A percentile compares a stretch with the other conserved stretches of the same genome.
Evolutionary conservation across 2,329 filamentous ascomycete genomes (phyloP).

Genomic region (Botryotinia globosa): DNA sequence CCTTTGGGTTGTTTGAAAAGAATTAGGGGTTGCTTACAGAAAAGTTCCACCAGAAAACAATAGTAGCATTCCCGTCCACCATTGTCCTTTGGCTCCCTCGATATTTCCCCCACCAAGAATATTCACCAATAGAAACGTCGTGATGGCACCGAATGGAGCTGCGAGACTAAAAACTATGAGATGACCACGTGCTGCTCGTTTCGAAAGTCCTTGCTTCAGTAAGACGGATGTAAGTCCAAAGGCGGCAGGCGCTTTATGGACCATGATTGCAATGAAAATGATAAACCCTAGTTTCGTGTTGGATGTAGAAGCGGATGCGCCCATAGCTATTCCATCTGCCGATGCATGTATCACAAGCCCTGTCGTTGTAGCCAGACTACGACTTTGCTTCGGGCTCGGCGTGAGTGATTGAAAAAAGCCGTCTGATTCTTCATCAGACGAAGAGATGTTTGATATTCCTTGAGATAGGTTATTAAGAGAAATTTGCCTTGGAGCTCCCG

Average conservation of each 20-base stretch:
- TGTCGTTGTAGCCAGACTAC: conserved; percentile 77
- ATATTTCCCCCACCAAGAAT: conserved; percentile 63
- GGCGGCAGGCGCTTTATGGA: conserved; percentile 93
- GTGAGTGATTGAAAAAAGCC: conserved; percentile 58
- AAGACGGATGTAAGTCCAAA: conserved; percentile 91
- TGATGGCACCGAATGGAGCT: conserved; percentile 79
- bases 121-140: conserved; percentile 77
- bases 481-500: conserved; percentile 75
- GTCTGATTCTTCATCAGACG: conserved; percentile 52
- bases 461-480: conserved; percentile 77
- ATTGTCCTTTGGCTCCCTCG: conserved; percentile 56
- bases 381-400: conserved; percentile 56
- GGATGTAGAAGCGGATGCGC: conserved; percentile 75
- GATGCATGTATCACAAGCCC: conserved; percentile 95
- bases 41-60: conserved; percentile 97
- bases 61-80: conserved; percentile 88
- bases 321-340: conserved; percentile 93
- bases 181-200: conserved; percentile 78
- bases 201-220: conserved; percentile 86
- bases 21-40: conserved; percentile 59
- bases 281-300: conserved; percentile 80
- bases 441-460: conserved; percentile 42
- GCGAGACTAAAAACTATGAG: conserved; percentile 89
- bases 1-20: neutral
- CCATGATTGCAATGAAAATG: conserved; percentile 94